phyloP scores from a whole-genome alignment of 139 green algal species.

The Coelastrella sp. region DNA sequence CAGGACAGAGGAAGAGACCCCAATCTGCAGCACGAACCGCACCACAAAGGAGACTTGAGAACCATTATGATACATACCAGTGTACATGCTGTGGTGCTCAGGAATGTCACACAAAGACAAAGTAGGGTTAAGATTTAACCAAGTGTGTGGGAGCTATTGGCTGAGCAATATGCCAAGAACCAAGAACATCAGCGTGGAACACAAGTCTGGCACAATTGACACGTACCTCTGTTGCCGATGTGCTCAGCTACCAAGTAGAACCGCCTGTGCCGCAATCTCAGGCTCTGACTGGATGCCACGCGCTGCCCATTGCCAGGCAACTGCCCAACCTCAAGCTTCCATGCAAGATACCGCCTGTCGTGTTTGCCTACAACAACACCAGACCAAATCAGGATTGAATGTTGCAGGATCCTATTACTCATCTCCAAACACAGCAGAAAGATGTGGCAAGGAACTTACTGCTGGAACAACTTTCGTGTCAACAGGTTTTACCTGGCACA shows the following conservation, averaged over 20 bases:
- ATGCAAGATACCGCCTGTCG: conserved; percentile 6
- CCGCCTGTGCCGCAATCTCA: conserved; percentile 16
- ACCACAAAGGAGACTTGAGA: no score
- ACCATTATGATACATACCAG: no score
- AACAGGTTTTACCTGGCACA: no score
- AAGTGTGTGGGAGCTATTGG: no score
- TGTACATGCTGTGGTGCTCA: no score
- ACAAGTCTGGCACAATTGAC: neutral
- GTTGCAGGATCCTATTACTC: neutral
- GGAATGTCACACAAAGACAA: no score
- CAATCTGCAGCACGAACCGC: conserved; percentile 11
- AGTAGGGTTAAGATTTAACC: no score
- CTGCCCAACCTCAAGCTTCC: conserved; percentile 29
- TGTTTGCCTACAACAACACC: neutral
- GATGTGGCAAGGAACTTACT: no score
- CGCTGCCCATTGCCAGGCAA: conserved; percentile 36
- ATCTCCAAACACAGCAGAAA: neutral
- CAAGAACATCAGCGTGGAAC: no score
- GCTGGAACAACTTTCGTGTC: no score
- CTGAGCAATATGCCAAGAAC: no score
- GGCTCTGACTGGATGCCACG: conserved; percentile 23
- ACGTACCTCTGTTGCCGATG: neutral
- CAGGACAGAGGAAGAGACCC: conserved; percentile 40
- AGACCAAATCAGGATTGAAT: neutral
- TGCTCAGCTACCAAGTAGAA: conserved; percentile 31